Evolutionary conservation across 2,329 filamentous ascomycete genomes (phyloP), one percentile per base, ranked within the genome.

Genomic region (Cladosporium sp.): DNA sequence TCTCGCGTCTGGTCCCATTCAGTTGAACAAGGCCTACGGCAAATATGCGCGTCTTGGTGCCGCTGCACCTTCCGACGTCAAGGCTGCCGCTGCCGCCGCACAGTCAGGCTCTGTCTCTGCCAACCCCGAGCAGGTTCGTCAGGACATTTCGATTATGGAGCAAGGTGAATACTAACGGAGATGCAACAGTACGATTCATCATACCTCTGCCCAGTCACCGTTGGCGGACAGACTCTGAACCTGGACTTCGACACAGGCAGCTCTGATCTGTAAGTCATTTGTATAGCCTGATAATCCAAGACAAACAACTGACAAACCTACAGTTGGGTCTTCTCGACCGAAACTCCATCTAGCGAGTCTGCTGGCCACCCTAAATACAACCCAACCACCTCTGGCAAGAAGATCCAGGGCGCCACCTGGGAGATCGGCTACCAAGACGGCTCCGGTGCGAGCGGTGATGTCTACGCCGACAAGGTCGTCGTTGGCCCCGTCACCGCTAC

Each of bases 181-280:
- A 14, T n/a, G 20, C 5, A 11, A 12, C 3, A 55, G 51, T 70
- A 68, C 61, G 76, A 78, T 57, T 62, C 71, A 37, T 69, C 64
- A 56, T 78, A 78, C 65, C 71, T 78, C 6, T 74, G 71, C 63
- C 83, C 86, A 0, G 83, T 91, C 49, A 79, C 76, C 2, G 76
- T 91, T 62, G 89, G 88, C 45, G 74, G 81, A 68, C 84, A 87
- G 65, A 82, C 76, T 3, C 70, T 90, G 62, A 81, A 84, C 60
- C 71, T 92, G 61, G 87, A 90, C 69, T 82, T 92, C 61, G 89
- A 92, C 64, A 92, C 88, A 14, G 87, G 79, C 62, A 88, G 78
- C 63, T 79, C 85, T 42, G 86, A 88, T 73, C 81, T 89, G 87
- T 85, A 73, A 75, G 82, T 75, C 3, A 25, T 25, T 6, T 25